Conservation (phyloP, 2,329 filamentous ascomycete genomes). For the Myriosclerotinia scirpicola region DNA sequence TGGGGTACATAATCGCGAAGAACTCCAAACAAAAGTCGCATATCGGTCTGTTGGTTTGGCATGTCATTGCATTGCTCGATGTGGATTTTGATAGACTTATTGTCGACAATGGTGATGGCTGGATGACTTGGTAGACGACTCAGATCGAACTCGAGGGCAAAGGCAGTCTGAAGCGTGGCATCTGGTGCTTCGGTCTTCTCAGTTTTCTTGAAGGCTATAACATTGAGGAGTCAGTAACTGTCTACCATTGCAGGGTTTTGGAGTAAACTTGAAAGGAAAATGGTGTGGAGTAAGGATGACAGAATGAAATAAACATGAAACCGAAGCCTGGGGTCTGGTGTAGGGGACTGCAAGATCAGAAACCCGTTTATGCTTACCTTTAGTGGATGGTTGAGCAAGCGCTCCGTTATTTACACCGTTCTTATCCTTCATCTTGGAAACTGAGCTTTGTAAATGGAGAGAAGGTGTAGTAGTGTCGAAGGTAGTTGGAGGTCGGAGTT, state of each 20-base stretch:
- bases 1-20: neutral
- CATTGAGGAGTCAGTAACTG: neutral
- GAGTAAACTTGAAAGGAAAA: neutral
- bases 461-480: neutral
- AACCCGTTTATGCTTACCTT: neutral
- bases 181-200: neutral
- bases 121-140: neutral
- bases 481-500: neutral
- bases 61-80: neutral
- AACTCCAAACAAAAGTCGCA: neutral
- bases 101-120: neutral
- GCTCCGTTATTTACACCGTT: neutral
- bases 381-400: neutral
- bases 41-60: neutral
- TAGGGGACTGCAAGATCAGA: neutral
- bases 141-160: neutral
- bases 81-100: neutral
- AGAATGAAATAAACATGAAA: neutral
- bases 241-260: neutral
- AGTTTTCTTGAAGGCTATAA: neutral
- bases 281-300: neutral
- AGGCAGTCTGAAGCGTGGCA: no score
- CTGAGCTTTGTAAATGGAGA: neutral
- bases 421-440: neutral
- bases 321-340: neutral